Percentiles rank a stretch among this genome's conserved stretches.
phyloP scores from a whole-genome alignment of 2,329 filamentous ascomycete species.

The Cladosporium colombiae region DNA sequence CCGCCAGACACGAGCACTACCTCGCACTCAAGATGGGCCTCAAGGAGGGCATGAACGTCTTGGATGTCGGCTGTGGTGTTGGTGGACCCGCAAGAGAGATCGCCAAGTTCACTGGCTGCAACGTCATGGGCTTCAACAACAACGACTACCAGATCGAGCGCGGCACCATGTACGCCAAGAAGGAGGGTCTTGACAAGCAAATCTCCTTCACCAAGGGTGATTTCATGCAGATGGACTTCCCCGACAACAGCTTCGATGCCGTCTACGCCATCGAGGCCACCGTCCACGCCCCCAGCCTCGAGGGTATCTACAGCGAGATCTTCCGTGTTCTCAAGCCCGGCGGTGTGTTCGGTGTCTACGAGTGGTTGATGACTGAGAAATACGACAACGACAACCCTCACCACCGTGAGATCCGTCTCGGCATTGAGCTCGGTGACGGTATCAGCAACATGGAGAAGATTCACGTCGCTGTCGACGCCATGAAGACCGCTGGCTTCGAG shows the following conservation, averaged over 20 bases:
- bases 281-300: constrained; percentile 85
- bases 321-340: constrained; percentile 94
- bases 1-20: constrained; percentile 97
- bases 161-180: constrained; percentile 78
- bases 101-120: constrained; percentile 87
- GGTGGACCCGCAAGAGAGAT: constrained; percentile 95
- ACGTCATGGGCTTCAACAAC: constrained; percentile 94
- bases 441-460: constrained; percentile 97
- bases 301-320: constrained; percentile 92
- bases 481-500: constrained; percentile 85
- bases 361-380: constrained; percentile 97
- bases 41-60: constrained; percentile 80
- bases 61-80: constrained; percentile 96
- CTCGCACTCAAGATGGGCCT: constrained; percentile 87
- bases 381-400: constrained; percentile 87
- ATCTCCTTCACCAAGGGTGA: constrained; percentile 89
- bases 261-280: constrained; percentile 98
- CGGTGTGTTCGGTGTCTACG: constrained; percentile 93
- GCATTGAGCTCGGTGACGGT: constrained; percentile 92
- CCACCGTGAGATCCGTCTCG: constrained; percentile 87
- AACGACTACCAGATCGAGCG: constrained; percentile 99
- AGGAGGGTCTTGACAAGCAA: constrained; percentile 78
- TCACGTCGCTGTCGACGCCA: constrained; percentile 75
- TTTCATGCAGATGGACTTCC: constrained; percentile 99
- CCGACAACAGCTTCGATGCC: constrained; percentile 87